Conservation (phyloP, 164 flowering plant genomes). For the Chimonanthus praecox region DNA sequence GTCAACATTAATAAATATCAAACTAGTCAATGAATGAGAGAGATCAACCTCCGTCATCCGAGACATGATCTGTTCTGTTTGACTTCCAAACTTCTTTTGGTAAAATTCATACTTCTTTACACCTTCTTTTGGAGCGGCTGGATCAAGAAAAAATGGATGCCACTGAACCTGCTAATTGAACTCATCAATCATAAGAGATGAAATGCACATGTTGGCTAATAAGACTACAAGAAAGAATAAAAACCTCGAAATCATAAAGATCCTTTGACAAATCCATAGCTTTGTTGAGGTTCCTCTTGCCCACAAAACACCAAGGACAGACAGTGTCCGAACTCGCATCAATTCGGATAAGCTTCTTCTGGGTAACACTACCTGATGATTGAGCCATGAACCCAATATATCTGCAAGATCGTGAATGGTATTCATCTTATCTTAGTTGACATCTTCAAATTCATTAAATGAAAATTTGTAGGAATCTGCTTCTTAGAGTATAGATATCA, state of each 20-base stretch:
- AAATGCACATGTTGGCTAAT: neutral
- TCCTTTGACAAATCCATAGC: conserved; percentile 67
- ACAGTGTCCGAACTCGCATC: conserved; percentile 84
- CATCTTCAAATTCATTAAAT: neutral
- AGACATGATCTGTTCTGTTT: conserved; percentile 31
- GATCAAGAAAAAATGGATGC: conserved; percentile 83
- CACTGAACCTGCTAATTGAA: conserved; percentile 51
- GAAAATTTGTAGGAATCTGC: neutral
- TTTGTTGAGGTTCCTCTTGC: conserved; percentile 79
- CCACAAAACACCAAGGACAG: conserved; percentile 98
- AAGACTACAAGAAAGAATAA: conserved; percentile 5
- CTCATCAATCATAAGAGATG: neutral
- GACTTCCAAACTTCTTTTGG: conserved; percentile 54
- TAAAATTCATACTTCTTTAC: conserved; percentile 53
- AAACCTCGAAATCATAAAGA: conserved; percentile 76
- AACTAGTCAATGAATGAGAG: conserved; percentile 1
- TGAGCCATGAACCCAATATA: conserved; percentile 43
- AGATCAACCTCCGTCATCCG: conserved; percentile 71
- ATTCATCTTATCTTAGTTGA: neutral
- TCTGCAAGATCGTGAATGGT: conserved; percentile 16
- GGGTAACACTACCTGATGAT: conserved; percentile 23
- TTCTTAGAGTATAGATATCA: no score
- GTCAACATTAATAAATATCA: neutral
- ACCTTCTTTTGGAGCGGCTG: conserved; percentile 83
- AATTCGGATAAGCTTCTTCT: conserved; percentile 62